A percentile compares a stretch with the other conserved stretches of the same genome.
Conservation (phyloP, 176 grass and related monocot species). For the Lolium perenne region DNA sequence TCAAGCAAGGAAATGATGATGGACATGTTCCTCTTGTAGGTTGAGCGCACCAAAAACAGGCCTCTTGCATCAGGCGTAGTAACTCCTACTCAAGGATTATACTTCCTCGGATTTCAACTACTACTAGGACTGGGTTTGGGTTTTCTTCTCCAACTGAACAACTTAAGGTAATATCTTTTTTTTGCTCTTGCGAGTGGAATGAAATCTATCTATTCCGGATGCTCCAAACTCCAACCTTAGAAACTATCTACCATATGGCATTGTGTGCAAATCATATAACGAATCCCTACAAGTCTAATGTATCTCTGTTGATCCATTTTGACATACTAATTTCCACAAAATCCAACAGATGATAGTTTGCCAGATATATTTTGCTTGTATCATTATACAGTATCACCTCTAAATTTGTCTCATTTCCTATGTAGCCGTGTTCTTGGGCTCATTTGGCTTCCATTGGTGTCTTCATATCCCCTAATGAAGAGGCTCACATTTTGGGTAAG, state of each 20-base stretch:
- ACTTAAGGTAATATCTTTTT: conserved; percentile 59
- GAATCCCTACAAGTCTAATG: background rate
- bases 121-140: conserved; percentile 55
- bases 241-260: background rate
- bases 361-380: background rate
- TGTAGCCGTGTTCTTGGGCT: conserved; percentile 75
- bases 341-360: conserved; percentile 11
- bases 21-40: conserved; percentile 45
- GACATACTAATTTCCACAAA: background rate
- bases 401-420: conserved; percentile 28
- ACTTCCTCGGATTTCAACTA: conserved; percentile 81
- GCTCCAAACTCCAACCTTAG: background rate
- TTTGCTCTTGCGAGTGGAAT: conserved; percentile 2
- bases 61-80: conserved; percentile 77
- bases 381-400: background rate
- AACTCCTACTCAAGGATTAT: conserved; percentile 64
- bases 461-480: conserved; percentile 91
- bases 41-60: conserved; percentile 60
- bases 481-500: conserved; percentile 85
- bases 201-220: background rate
- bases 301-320: background rate
- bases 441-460: conserved; percentile 72
- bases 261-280: background rate
- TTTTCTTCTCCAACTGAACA: conserved; percentile 83
- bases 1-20: background rate